These are phyloP conservation scores for Acmispon strigosus DNA, from an alignment of 306 rosid species.

Conservation along the genomic window DNA sequence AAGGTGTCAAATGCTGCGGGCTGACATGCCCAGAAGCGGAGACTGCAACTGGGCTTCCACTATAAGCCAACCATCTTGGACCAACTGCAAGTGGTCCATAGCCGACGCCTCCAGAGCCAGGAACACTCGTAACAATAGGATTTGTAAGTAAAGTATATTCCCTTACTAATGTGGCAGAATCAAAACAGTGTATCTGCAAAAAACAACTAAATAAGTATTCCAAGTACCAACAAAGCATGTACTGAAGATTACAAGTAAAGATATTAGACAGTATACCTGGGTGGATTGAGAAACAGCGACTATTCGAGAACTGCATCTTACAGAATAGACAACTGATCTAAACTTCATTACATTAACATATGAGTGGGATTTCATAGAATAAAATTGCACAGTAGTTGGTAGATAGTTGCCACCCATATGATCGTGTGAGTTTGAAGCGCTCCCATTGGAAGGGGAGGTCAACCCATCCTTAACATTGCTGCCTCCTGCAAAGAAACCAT, in stretches of 20 bases:
- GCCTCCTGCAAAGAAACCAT: slow-evolving; percentile 58
- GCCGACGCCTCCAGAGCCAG: slow-evolving; percentile 72
- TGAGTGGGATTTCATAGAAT: slow-evolving; percentile 79
- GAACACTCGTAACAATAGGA: slow-evolving; percentile 52
- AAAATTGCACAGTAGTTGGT: slow-evolving; percentile 76
- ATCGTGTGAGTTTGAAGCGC: slow-evolving; percentile 49
- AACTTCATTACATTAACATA: slow-evolving; percentile 81
- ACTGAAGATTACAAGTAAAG: background rate
- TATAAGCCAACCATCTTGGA: slow-evolving; percentile 93
- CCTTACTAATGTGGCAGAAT: slow-evolving; percentile 66
- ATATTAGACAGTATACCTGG: slow-evolving; percentile 51
- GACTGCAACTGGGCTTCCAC: slow-evolving; percentile 61
- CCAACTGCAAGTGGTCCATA: slow-evolving; percentile 97
- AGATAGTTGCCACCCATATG: slow-evolving; percentile 46
- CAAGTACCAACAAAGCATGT: slow-evolving; percentile 5
- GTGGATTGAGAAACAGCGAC: slow-evolving; percentile 75
- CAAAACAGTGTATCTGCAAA: slow-evolving; percentile 85
- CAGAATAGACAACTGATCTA: slow-evolving; percentile 75
- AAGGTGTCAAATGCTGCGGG: slow-evolving; percentile 68
- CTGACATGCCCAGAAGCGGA: slow-evolving; percentile 59
- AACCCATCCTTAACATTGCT: slow-evolving; percentile 45
- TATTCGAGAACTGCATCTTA: slow-evolving; percentile 84
- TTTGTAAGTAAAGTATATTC: slow-evolving; percentile 81
- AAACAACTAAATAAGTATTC: slow-evolving; percentile 17
- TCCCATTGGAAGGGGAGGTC: slow-evolving; percentile 37